Conservation (phyloP, 495 filamentous ascomycete genomes). For the Cercophora newfieldiana region DNA sequence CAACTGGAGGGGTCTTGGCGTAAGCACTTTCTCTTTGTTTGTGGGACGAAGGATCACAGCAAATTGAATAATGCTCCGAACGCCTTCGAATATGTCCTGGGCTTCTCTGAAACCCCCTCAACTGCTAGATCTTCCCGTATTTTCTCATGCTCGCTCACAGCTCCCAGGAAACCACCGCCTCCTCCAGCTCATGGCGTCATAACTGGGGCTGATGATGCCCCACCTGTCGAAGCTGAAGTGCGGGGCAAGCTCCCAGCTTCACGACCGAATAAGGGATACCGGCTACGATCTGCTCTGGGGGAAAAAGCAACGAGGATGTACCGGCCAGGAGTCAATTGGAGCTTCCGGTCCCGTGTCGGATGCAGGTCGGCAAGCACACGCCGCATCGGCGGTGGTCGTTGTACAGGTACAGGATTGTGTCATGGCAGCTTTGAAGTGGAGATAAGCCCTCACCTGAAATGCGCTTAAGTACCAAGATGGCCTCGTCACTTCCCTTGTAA, state of each 20-base stretch:
- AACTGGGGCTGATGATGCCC: constrained; percentile 22
- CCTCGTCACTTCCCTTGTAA: not conserved
- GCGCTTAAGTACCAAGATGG: not conserved
- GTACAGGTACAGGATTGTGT: not conserved
- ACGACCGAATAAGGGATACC: not conserved
- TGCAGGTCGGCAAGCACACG: not conserved
- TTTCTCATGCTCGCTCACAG: not conserved
- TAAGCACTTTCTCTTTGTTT: not conserved
- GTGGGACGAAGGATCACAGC: not conserved
- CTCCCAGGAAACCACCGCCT: not conserved
- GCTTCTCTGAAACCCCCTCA: too few relatives aligned
- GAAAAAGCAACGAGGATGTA: not conserved
- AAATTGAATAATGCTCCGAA: not conserved
- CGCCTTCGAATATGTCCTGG: too few relatives aligned
- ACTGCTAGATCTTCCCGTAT: not conserved
- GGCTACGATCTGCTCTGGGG: not conserved
- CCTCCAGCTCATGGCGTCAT: constrained; percentile 29
- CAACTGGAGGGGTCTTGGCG: not conserved
- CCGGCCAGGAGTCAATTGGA: not conserved
- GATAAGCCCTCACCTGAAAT: not conserved
- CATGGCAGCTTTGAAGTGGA: not conserved
- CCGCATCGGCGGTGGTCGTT: too few relatives aligned
- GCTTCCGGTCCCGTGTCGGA: constrained; percentile 9
- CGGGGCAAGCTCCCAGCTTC: not conserved
- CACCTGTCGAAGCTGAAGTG: constrained; percentile 1